Base-by-base conservation (phyloP, 225 moss, liverwort and hornwort genomes). In the Thuidium tamariscinum region DNA sequence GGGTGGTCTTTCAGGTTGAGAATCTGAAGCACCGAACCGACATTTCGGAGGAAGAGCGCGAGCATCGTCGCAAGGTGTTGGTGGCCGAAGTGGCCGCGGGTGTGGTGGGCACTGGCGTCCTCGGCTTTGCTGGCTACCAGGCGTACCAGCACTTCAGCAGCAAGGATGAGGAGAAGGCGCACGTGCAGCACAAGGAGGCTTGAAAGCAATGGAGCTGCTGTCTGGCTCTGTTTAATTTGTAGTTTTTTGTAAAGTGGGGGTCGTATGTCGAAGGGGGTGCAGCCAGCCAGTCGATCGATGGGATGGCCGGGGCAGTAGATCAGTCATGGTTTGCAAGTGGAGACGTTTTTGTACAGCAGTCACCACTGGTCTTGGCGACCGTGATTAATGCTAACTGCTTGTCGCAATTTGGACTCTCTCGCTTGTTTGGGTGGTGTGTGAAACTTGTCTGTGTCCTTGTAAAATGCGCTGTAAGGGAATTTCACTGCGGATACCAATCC, bases 11-110 rank as follows among this genome's bases (percentile, higher is more conserved):
- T 42, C 78, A 92, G 90, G 65, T 85, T 82, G 52, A 90, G 66
- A 60, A 90, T 48, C 56, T 92, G 77, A 92, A 92, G 89, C 85
- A 92, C 51, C 67, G 92, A 30, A 79, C 87, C 15, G 90, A 92
- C 55, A 90, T 92, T 51, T 87, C 90, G 39, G 90, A 92, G 25
- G 90, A 89, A 41, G 92, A 92, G 82, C 82, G 83, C 21, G 92
- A 90, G 69, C 92, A 92, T 48, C 90, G 90, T 36, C 89, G 72
- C 49, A 92, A 90, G 80, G 83, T 89, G 42, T 42, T 90, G 65
- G 80, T 89, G 83, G 92, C 83, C 10, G 90, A 92, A 77, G 85
- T 90, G 32, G 92, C 92, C 32, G 92, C 75, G 20, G 92, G 92
- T 12, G 90, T 90, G 62, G 87, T 87, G 49, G 90, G 92, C 17